Conservation (phyloP, 2,329 filamentous ascomycete species). For the Capronia epimyces region DNA sequence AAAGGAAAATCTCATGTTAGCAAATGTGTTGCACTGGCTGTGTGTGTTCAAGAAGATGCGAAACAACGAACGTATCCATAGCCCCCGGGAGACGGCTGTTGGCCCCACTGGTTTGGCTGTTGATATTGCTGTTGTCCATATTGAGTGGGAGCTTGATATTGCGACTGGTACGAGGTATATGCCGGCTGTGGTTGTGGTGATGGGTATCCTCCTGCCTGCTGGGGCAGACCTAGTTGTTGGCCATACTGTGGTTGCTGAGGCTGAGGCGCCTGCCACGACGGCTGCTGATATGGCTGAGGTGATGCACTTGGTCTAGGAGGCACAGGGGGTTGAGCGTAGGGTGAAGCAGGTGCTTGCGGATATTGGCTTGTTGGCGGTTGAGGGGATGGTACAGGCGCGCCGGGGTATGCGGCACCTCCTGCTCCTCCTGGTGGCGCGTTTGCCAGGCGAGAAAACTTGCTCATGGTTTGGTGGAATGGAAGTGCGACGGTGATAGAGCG, state of each 20-base stretch:
- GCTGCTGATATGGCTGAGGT: slow-evolving; percentile 37
- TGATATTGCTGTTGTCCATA: slow-evolving; percentile 36
- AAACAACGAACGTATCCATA: slow-evolving; percentile 32
- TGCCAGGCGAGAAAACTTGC: slow-evolving; percentile 28
- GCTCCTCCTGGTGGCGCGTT: slow-evolving; percentile 10
- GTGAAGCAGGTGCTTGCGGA: slow-evolving; percentile 27
- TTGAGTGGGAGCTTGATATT: slow-evolving; percentile 26
- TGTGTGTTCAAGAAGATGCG: slow-evolving; percentile 1
- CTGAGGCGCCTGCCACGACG: slow-evolving; percentile 37
- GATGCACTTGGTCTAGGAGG: slow-evolving; percentile 34
- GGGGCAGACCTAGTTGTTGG: slow-evolving; percentile 34
- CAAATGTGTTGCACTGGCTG: neutral
- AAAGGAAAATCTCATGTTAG: slow-evolving; percentile 29
- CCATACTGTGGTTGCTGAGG: slow-evolving; percentile 35
- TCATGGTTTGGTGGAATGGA: slow-evolving; percentile 19
- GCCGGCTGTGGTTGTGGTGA: slow-evolving; percentile 23
- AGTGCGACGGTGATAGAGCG: neutral
- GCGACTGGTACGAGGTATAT: slow-evolving; percentile 26
- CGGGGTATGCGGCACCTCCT: slow-evolving; percentile 15
- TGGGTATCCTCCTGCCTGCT: slow-evolving; percentile 18
- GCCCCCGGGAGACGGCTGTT: slow-evolving; percentile 35
- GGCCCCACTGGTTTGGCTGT: slow-evolving; percentile 6
- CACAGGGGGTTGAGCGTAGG: slow-evolving; percentile 35
- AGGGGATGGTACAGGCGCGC: slow-evolving; percentile 29
- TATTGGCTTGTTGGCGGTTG: slow-evolving; percentile 12